phyloP scores from a whole-genome alignment of 148 eudicot species.

The Vaccinium darrowii region DNA sequence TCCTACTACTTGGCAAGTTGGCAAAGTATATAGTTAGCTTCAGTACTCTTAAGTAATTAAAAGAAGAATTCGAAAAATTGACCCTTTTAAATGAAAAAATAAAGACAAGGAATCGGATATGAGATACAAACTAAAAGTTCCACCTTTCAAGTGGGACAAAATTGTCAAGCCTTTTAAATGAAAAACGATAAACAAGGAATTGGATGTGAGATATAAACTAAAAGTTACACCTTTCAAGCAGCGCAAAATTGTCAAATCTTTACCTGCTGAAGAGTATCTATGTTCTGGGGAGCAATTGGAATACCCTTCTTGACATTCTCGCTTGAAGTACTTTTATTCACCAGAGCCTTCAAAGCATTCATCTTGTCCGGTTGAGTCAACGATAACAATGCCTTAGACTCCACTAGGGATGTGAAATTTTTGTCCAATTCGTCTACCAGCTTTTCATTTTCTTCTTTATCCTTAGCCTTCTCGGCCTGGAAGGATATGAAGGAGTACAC shows the following conservation, averaged over 20 bases:
- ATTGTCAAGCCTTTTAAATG: not conserved
- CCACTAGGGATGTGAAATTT: slow-evolving; percentile 66
- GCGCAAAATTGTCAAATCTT: not conserved
- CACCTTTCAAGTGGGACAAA: not conserved
- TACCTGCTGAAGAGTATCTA: slow-evolving; percentile 49
- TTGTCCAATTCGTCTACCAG: slow-evolving; percentile 72
- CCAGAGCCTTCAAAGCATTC: slow-evolving; percentile 73
- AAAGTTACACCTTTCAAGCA: not conserved
- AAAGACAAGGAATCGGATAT: not conserved
- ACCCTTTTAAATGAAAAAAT: not conserved
- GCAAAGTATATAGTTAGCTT: not conserved
- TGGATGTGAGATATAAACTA: not conserved
- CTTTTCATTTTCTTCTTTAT: slow-evolving; percentile 84
- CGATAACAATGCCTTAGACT: slow-evolving; percentile 64
- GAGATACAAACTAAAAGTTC: too few species aligned
- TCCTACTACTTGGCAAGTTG: not conserved
- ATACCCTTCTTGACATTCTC: slow-evolving; percentile 43
- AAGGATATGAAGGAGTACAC: not conserved
- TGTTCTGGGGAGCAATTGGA: slow-evolving; percentile 24
- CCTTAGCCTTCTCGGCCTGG: slow-evolving; percentile 84
- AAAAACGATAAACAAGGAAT: not conserved
- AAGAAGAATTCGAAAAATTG: not conserved
- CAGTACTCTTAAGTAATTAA: not conserved
- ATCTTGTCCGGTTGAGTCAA: slow-evolving; percentile 72
- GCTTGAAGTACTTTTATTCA: slow-evolving; percentile 45